Evolutionary conservation across 2,329 filamentous ascomycete genomes (phyloP).

Genomic region (Aspergillus chevalieri): DNA sequence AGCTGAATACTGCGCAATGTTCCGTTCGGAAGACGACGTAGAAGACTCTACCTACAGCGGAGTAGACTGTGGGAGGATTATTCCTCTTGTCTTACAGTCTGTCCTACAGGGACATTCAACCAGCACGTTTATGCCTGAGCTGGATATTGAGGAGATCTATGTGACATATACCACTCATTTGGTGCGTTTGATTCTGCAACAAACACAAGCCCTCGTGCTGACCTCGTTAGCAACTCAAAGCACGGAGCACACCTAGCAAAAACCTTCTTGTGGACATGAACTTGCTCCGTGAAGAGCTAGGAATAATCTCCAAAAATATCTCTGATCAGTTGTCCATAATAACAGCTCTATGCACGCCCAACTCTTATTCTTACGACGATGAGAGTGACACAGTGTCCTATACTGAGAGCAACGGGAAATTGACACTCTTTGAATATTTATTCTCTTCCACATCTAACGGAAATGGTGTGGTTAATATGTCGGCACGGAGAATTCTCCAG

Average conservation of each 20-base stretch:
- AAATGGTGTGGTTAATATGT: background rate
- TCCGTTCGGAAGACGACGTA: background rate
- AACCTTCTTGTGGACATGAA: constrained; percentile 2
- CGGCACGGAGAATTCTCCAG: background rate
- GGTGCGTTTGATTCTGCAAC: background rate
- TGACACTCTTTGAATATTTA: background rate
- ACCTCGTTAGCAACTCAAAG: constrained; percentile 1
- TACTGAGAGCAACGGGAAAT: background rate
- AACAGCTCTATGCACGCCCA: background rate
- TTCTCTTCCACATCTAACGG: background rate
- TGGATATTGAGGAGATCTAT: constrained; percentile 3
- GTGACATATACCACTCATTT: constrained; percentile 2
- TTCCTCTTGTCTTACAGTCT: background rate
- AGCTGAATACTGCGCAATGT: constrained; percentile 2
- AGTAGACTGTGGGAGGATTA: constrained; percentile 1
- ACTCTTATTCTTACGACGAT: background rate
- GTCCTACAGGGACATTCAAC: constrained; percentile 1
- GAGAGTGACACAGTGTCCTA: background rate
- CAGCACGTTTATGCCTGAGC: background rate
- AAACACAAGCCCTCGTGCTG: too few species aligned
- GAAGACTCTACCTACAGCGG: background rate
- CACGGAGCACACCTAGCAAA: constrained; percentile 3
- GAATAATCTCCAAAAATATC: constrained; percentile 1
- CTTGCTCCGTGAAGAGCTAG: constrained; percentile 4
- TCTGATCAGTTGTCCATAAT: background rate